These are phyloP conservation scores for Alternaria metachromatica DNA, from an alignment of 2,329 filamentous ascomycete species.

Conservation along the genomic window DNA sequence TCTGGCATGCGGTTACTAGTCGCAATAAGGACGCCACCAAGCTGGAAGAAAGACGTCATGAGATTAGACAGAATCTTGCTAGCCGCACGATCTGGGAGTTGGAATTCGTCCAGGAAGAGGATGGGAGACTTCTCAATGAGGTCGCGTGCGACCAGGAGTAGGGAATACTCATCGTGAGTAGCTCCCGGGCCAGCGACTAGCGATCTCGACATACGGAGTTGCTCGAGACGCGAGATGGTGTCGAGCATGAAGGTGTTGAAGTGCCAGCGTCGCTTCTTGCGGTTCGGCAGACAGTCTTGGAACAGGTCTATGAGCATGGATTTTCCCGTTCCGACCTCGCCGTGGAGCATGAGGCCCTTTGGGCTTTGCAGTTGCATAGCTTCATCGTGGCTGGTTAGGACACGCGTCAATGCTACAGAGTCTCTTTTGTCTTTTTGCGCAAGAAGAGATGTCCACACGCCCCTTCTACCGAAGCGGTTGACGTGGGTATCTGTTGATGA, in stretches of 20 bases:
- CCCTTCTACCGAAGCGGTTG: constrained; percentile 35
- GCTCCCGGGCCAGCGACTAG: constrained; percentile 16
- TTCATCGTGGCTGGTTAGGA: constrained; percentile 73
- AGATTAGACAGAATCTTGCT: constrained; percentile 81
- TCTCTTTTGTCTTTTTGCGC: constrained; percentile 61
- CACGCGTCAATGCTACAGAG: constrained; percentile 68
- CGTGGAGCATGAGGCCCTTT: constrained; percentile 76
- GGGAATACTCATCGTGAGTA: constrained; percentile 66
- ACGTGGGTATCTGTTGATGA: constrained; percentile 34
- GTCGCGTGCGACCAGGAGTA: constrained; percentile 77
- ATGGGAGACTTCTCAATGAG: constrained; percentile 77
- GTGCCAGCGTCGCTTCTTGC: constrained; percentile 77
- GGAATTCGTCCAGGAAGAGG: constrained; percentile 82
- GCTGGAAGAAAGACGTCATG: constrained; percentile 80
- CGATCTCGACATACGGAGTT: constrained; percentile 58
- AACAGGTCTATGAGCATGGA: constrained; percentile 85
- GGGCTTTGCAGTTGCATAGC: constrained; percentile 76
- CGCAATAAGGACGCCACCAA: constrained; percentile 80
- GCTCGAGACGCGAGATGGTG: constrained; percentile 73
- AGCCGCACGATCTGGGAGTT: constrained; percentile 77
- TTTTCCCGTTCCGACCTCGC: constrained; percentile 83
- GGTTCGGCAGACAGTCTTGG: constrained; percentile 76
- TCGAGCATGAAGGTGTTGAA: constrained; percentile 89
- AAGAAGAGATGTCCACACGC: constrained; percentile 65
- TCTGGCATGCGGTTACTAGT: constrained; percentile 86